Base-by-base conservation (phyloP, 371 early-diverging fungal species). In the Actinomortierella ambigua region DNA sequence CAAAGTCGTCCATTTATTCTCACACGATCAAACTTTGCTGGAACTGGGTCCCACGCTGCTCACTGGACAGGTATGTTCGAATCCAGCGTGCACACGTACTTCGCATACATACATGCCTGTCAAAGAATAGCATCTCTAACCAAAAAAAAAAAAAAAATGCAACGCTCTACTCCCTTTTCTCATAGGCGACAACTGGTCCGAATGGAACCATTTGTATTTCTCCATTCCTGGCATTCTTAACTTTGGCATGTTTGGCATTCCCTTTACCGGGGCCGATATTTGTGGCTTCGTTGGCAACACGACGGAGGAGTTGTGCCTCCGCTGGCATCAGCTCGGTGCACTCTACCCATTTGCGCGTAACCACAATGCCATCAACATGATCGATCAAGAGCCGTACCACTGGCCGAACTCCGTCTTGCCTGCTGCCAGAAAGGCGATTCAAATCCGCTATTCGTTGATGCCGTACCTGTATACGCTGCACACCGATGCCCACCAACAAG, bases 291-390 rank as follows among this genome's bases (percentile, higher is more conserved):
- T 78, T 47, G 85, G 84, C 9, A 68, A 82, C 51, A 68, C 85
- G 3, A 75, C 68, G n/a, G 79, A 84, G 23, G 79, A 84, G 57
- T 79, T 90, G 48, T 83, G 90, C 57, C 65, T 81, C 26, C 80
- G 90, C 39, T 90, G 90, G 90, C 86, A 86, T 61, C 83, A 85
- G 62, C 73, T 91, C 27, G 93, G 92, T 4, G 70, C 90, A n/a
- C 87, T 92, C 60, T 89, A 90, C 62, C 91, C 93, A 2, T 93
- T 93, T 77, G 75, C 82, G 46, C 77, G 90, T 1, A 88, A 88
- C 56, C 90, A 90, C 56, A 86, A 86, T 59, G 63, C 68, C 17
- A 69, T 69, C 43, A 76, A 77, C 0, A 68, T 78, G n/a, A 67
- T 66, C 5, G 69, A 75, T 61, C 85, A 87, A 43, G 89, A 88